These are phyloP conservation scores for Candida ulmi DNA, from an alignment of 805 yeast genomes.

Conservation along the genomic window DNA sequence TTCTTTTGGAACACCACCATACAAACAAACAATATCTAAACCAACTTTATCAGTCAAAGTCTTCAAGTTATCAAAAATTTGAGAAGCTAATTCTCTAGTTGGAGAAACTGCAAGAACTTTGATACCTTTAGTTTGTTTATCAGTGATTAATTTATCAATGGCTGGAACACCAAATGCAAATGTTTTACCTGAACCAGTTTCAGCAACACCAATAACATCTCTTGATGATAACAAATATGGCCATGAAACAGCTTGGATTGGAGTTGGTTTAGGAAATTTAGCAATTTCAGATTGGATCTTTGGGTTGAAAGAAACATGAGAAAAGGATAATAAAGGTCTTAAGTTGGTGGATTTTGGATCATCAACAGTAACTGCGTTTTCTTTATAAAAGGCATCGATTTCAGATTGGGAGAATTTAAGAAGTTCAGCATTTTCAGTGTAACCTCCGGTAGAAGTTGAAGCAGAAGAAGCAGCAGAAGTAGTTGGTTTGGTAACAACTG, in stretches of 20 bases:
- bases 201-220: conserved; percentile 96
- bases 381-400: conserved; percentile 54
- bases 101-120: conserved; percentile 88
- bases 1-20: conserved; percentile 97
- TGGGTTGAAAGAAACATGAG: conserved; percentile 49
- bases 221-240: conserved; percentile 73
- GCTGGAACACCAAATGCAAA: conserved; percentile 98
- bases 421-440: conserved; percentile 35
- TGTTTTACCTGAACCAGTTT: conserved; percentile 97
- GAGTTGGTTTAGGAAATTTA: conserved; percentile 86
- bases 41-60: conserved; percentile 54
- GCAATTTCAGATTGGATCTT: conserved; percentile 55
- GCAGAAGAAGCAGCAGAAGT: conserved; percentile 2
- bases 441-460: conserved; percentile 12
- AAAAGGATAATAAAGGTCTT: conserved; percentile 68
- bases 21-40: conserved; percentile 74
- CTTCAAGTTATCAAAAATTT: conserved; percentile 79
- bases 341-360: conserved; percentile 50
- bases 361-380: conserved; percentile 76
- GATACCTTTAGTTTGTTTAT: conserved; percentile 37
- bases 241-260: conserved; percentile 94
- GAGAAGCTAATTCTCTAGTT: conserved; percentile 95
- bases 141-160: conserved; percentile 53
- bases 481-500: conserved; percentile 6
- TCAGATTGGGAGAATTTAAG: conserved; percentile 44